Evolutionary conservation across 805 yeast genomes (phyloP).

Genomic region (Torulaspora delbrueckii): DNA sequence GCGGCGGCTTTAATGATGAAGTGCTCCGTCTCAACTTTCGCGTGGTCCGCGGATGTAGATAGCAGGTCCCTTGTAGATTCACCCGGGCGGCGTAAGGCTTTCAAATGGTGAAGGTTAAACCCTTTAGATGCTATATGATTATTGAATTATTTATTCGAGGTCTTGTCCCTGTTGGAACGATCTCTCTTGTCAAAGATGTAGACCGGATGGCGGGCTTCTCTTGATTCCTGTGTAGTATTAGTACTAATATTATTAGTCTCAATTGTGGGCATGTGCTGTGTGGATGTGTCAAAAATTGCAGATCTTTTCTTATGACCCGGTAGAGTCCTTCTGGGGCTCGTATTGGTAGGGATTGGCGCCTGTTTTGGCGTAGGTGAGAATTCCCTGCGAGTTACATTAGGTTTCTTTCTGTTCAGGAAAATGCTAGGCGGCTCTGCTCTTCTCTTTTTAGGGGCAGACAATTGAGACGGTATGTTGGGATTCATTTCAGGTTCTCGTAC

Average conservation of each 20-base stretch:
- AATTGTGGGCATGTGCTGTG: not conserved
- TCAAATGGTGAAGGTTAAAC: not conserved
- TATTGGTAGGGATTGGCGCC: not conserved
- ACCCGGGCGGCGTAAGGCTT: not conserved
- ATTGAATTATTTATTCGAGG: not conserved
- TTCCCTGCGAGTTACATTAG: constrained; percentile 5
- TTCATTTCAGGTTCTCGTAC: not conserved
- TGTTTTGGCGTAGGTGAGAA: not conserved
- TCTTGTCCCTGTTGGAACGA: not conserved
- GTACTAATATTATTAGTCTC: not conserved
- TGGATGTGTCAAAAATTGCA: constrained; percentile 19
- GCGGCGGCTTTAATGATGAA: not conserved
- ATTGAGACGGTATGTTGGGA: not conserved
- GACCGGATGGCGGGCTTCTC: constrained; percentile 4
- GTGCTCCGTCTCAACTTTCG: not conserved
- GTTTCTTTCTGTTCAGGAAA: constrained; percentile 20
- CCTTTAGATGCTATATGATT: not conserved
- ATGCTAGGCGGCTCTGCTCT: constrained; percentile 19
- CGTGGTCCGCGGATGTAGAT: not conserved
- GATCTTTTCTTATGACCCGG: constrained; percentile 22
- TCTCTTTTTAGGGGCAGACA: constrained; percentile 9
- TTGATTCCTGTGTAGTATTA: not conserved
- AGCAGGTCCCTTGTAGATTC: not conserved
- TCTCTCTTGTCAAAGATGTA: constrained; percentile 16
- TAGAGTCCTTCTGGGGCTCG: constrained; percentile 1